Evolutionary conservation across 139 green algal species (phyloP), one percentile per base, ranked within the genome.

Genomic region (Picochlorum sp.): DNA sequence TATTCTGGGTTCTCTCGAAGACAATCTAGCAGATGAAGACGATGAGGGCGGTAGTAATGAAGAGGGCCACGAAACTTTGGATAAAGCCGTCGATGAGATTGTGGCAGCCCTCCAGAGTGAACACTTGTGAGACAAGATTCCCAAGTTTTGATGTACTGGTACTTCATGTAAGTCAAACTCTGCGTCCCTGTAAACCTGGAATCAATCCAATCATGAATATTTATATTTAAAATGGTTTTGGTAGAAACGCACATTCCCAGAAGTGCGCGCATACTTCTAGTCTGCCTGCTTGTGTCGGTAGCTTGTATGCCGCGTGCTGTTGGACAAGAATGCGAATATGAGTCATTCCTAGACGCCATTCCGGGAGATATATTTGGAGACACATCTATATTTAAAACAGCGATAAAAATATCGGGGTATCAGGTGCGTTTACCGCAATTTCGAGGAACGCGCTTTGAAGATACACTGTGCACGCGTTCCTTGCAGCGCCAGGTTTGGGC

Each of bases 11-110:
- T 49, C 66, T 2, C 52, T 86, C 23, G 79, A 86, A 3, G 79
- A 86, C 0, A 86, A 86, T 58, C 71, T 78, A 21, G 26, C 63
- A n/a, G 68, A 80, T 58, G 77, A 60, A 3, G 56, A 58, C 49
- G 76, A 79, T 4, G 68, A 79, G 21, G 69, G 74, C 3, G 68
- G 76, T 0, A 66, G 69, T 21, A 61, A 30, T 30, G 75, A 78
- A 14, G 72, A 77, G 7, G 26, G 26, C 7, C n/a, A 45, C 45
- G 56, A 62, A 21, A 21, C 26, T 64, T 37, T 65, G 47, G 47
- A 54, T 54, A 54, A 54, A 54, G 47, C 47, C n/a, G 47, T 54
- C 0, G n/a, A 54, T 54, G 47, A 23, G 1, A 20, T 54, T 24
- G n/a, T 54, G 11, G 18, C n/a, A 26, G 16, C 47, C 15, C 47